A percentile compares a stretch with the other conserved stretches of the same genome.
These are phyloP conservation scores for Neurospora sp. DNA, from an alignment of 2,329 filamentous ascomycete genomes.

Conservation along the genomic window DNA sequence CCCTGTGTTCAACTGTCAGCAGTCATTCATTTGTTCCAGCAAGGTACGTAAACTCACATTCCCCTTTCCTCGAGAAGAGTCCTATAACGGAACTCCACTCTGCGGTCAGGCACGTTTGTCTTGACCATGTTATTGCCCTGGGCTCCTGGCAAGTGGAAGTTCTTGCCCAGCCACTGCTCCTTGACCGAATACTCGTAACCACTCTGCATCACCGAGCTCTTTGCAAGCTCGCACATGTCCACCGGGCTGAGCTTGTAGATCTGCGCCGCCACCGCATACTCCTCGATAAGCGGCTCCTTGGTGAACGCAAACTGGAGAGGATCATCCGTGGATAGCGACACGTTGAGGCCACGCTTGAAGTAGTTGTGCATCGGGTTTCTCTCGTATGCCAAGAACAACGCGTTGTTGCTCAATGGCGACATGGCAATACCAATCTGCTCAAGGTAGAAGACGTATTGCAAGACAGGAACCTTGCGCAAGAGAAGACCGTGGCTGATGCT, in stretches of 20 bases:
- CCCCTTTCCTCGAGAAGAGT: slow-evolving; percentile 74
- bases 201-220: slow-evolving; percentile 90
- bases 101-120: slow-evolving; percentile 89
- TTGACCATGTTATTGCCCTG: slow-evolving; percentile 88
- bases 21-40: neutral
- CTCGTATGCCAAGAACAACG: slow-evolving; percentile 90
- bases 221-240: slow-evolving; percentile 97
- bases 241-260: slow-evolving; percentile 97
- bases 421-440: slow-evolving; percentile 98
- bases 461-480: slow-evolving; percentile 81
- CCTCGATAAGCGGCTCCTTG: slow-evolving; percentile 94
- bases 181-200: slow-evolving; percentile 87
- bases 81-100: slow-evolving; percentile 81
- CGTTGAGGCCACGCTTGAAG: slow-evolving; percentile 88
- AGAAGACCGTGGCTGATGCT: slow-evolving; percentile 94
- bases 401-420: slow-evolving; percentile 98
- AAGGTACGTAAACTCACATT: slow-evolving; percentile 50
- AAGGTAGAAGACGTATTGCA: slow-evolving; percentile 96
- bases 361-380: slow-evolving; percentile 94
- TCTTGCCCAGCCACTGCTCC: slow-evolving; percentile 77
- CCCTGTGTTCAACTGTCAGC: slow-evolving; percentile 20
- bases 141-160: slow-evolving; percentile 69
- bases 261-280: slow-evolving; percentile 94
- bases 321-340: slow-evolving; percentile 93
- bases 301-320: slow-evolving; percentile 97